Percentiles rank a stretch among this genome's conserved stretches.
phyloP scores from a whole-genome alignment of 164 flowering plant species.

The Magnolia sinica region DNA sequence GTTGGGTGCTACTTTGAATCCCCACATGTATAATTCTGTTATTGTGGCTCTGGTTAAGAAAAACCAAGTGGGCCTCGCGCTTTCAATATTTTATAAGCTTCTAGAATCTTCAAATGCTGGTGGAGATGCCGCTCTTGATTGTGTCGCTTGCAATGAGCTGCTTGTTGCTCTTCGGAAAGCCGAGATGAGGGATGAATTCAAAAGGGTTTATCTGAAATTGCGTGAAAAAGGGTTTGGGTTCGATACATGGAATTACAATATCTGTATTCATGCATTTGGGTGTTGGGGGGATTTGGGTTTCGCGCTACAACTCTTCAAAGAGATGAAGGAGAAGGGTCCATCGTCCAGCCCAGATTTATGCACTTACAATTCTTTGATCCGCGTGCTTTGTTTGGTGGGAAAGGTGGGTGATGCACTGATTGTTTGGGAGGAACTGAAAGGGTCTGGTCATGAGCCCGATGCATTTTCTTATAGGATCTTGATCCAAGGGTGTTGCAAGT shows the following conservation, averaged over 20 bases:
- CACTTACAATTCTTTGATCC: conserved; percentile 81
- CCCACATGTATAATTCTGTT: conserved; percentile 53
- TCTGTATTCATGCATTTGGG: conserved; percentile 90
- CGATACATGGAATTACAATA: conserved; percentile 73
- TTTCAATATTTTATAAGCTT: conserved; percentile 63
- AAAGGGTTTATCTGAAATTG: conserved; percentile 42
- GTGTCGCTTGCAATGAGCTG: conserved; percentile 61
- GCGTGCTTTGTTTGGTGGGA: conserved; percentile 62
- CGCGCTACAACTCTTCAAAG: conserved; percentile 60
- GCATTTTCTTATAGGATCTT: conserved; percentile 59
- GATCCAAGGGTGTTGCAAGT: conserved; percentile 73
- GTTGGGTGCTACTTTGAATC: conserved; percentile 35
- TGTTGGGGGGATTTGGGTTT: conserved; percentile 76
- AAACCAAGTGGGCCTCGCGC: conserved; percentile 53
- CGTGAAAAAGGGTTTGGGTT: conserved; percentile 44
- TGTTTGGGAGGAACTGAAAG: conserved; percentile 79
- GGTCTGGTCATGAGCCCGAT: conserved; percentile 83
- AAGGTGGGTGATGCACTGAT: conserved; percentile 72
- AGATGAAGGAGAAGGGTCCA: conserved; percentile 64
- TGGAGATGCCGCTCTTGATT: conserved; percentile 25
- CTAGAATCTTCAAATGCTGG: conserved; percentile 26
- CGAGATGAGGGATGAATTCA: conserved; percentile 60
- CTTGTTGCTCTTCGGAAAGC: conserved; percentile 65
- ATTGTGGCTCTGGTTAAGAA: conserved; percentile 65
- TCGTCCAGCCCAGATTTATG: conserved; percentile 60